Percentiles rank a stretch among this genome's conserved stretches.
phyloP scores from a whole-genome alignment of 306 rosid genomes.

The Hippophae tibetana region DNA sequence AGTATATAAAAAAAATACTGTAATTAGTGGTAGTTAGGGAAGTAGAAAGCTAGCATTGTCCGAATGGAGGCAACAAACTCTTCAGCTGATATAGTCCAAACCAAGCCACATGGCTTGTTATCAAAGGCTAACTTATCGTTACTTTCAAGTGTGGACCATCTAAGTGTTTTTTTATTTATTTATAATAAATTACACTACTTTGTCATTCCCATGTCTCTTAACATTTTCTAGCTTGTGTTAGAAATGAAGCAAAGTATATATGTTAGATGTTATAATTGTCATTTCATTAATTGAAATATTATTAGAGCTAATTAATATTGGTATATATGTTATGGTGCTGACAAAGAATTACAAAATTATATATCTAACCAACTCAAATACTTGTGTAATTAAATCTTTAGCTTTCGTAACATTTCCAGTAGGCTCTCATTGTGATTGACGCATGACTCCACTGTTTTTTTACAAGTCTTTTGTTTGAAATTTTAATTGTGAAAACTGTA shows the following conservation, averaged over 20 bases:
- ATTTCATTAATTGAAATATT: too few species aligned
- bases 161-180: neutral
- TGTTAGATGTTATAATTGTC: too few species aligned
- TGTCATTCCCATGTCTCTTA: neutral
- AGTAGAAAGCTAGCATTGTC: conserved; percentile 52
- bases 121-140: conserved; percentile 11
- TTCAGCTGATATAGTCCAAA: conserved; percentile 12
- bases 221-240: neutral
- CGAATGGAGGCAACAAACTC: conserved; percentile 43
- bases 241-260: neutral
- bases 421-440: too few species aligned
- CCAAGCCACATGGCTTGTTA: conserved; percentile 31
- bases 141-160: conserved; percentile 30
- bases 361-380: too few species aligned
- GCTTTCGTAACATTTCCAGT: conserved; percentile 1
- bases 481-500: neutral
- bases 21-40: conserved; percentile 42
- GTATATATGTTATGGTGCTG: too few species aligned
- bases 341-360: too few species aligned
- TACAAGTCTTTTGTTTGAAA: too few species aligned
- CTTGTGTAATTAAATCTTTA: too few species aligned
- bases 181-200: too few species aligned
- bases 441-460: too few species aligned
- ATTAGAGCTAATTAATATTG: too few species aligned
- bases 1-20: too few species aligned